A percentile compares a stretch with the other conserved stretches of the same genome.
These are phyloP conservation scores for Rutstroemia sp. DNA, from an alignment of 2,329 filamentous ascomycete genomes.

Conservation along the genomic window DNA sequence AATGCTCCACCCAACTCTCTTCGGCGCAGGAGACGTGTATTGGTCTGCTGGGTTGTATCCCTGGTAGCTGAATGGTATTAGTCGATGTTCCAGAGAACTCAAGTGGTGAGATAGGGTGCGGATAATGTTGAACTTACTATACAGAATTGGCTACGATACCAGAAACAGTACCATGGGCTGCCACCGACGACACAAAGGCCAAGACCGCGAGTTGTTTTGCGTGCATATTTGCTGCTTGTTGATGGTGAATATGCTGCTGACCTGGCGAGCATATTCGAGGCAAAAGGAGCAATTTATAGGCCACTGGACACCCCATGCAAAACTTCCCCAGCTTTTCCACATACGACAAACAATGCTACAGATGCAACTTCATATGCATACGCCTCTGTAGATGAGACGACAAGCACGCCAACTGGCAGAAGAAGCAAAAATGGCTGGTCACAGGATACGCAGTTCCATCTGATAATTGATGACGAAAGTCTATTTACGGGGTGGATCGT, in stretches of 20 bases:
- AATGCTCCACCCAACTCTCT: constrained; percentile 45
- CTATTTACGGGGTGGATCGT: background rate
- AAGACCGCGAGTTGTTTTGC: constrained; percentile 14
- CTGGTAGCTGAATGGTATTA: constrained; percentile 28
- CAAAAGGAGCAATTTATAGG: background rate
- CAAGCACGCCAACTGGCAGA: background rate
- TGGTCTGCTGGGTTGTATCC: constrained; percentile 26
- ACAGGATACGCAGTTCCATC: background rate
- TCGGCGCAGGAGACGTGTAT: constrained; percentile 31
- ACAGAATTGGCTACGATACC: constrained; percentile 25
- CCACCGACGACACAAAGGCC: constrained; percentile 17
- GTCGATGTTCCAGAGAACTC: background rate
- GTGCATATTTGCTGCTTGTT: constrained; percentile 10
- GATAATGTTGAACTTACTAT: constrained; percentile 17
- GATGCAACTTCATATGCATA: background rate
- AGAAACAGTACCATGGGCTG: constrained; percentile 24
- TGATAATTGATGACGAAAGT: background rate
- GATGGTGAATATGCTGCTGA: background rate
- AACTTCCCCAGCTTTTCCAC: background rate
- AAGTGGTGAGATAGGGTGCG: background rate
- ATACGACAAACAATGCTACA: background rate
- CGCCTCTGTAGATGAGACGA: background rate
- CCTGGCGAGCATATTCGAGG: background rate
- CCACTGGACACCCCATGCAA: background rate
- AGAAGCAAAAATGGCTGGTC: background rate